Conservation (phyloP, 192 early-diverging fungal species). For the Dissophora globulifera region DNA sequence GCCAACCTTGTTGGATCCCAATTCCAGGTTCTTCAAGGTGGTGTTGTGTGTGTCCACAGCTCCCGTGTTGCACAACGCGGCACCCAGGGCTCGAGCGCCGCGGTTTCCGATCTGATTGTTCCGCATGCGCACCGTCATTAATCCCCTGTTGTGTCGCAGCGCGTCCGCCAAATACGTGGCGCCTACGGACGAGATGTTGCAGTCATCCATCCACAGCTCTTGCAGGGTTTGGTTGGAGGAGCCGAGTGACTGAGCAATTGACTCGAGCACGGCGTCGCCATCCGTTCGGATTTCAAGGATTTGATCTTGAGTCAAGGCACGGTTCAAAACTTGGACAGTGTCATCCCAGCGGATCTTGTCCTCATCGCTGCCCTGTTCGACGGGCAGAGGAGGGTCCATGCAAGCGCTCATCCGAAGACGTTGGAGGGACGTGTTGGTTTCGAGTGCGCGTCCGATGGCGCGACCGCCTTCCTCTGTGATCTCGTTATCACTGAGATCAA, state of each 20-base stretch:
- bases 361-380: constrained; percentile 26
- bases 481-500: constrained; percentile 62
- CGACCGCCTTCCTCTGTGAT: constrained; percentile 53
- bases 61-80: constrained; percentile 8
- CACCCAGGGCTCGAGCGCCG: constrained; percentile 47
- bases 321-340: constrained; percentile 26
- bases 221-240: constrained; percentile 33
- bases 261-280: constrained; percentile 52
- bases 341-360: constrained; percentile 36
- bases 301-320: no score
- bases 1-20: constrained; percentile 57
- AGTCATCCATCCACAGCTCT: constrained; percentile 56
- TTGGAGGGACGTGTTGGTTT: constrained; percentile 37
- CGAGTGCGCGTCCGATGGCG: constrained; percentile 45
- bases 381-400: constrained; percentile 48
- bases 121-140: constrained; percentile 53
- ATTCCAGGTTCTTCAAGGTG: constrained; percentile 47
- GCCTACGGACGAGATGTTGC: constrained; percentile 54
- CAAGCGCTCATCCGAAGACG: constrained; percentile 52
- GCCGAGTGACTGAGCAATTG: constrained; percentile 36
- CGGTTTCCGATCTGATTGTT: constrained; percentile 57
- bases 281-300: constrained; percentile 34
- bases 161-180: constrained; percentile 27
- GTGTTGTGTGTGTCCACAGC: constrained; percentile 1
- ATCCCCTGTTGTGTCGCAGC: constrained; percentile 22